Evolutionary conservation across 108 stramenopile species (phyloP).

Genomic region (Asterionellopsis glacialis): DNA sequence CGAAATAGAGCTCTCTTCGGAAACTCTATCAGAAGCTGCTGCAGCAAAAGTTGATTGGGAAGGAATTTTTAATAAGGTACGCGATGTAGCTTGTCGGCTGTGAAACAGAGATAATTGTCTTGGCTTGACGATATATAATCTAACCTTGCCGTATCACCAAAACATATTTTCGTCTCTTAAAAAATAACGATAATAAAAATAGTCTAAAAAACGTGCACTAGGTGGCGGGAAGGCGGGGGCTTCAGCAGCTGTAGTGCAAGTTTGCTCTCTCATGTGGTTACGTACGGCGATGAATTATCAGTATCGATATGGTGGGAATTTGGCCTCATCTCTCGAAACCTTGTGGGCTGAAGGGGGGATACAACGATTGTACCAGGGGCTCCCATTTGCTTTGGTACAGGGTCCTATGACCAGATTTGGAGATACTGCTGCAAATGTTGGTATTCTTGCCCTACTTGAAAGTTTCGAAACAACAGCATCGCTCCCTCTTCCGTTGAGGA

Average conservation of each 20-base stretch:
- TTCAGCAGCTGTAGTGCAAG: conserved; percentile 84
- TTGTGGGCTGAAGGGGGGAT: conserved; percentile 91
- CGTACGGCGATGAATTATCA: conserved; percentile 91
- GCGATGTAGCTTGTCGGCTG: too few relatives aligned
- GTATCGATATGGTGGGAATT: conserved; percentile 76
- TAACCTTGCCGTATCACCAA: too few relatives aligned
- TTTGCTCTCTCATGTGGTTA: conserved; percentile 95
- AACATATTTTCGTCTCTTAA: too few relatives aligned
- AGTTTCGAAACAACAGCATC: conserved; percentile 48
- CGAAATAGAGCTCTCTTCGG: too few relatives aligned
- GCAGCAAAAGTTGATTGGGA: conserved; percentile 30
- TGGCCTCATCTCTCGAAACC: conserved; percentile 47
- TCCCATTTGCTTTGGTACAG: conserved; percentile 88
- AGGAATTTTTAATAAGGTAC: conserved; percentile 14
- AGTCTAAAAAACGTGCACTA: conserved; percentile 30
- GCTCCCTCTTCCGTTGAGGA: conserved; percentile 70
- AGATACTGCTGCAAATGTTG: conserved; percentile 97
- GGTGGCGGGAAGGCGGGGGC: conserved; percentile 91
- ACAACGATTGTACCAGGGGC: conserved; percentile 85
- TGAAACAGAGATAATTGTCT: too few relatives aligned
- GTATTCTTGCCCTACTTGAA: conserved; percentile 80
- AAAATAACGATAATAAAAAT: too few relatives aligned
- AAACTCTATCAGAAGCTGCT: conserved; percentile 1
- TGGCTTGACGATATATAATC: too few relatives aligned
- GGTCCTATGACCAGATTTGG: conserved; percentile 92